Evolutionary conservation across 148 eudicot species (phyloP).

Genomic region (Tetragonia tetragonoides): DNA sequence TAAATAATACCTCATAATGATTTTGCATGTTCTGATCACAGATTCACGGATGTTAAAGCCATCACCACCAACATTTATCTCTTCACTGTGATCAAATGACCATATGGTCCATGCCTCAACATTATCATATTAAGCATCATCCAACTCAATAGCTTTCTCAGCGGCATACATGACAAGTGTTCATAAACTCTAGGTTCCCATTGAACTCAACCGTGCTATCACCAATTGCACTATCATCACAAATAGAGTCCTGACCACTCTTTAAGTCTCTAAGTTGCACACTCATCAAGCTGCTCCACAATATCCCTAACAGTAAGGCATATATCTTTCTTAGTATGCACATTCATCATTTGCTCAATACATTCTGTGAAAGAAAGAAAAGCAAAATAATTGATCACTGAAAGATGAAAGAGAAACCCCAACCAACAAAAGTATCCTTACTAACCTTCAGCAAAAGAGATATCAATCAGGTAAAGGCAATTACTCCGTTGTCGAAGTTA

Average conservation of each 20-base stretch:
- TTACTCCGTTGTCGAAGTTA: conserved; percentile 32
- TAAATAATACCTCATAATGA: conserved; percentile 46
- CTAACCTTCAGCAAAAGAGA: conserved; percentile 80
- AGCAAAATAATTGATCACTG: background rate
- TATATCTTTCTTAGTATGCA: conserved; percentile 53
- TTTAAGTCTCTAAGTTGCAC: conserved; percentile 31
- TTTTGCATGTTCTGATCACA: conserved; percentile 41
- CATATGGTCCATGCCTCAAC: conserved; percentile 28
- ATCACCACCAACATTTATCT: conserved; percentile 46
- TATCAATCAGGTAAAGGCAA: conserved; percentile 49
- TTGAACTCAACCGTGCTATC: conserved; percentile 1
- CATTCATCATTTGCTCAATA: conserved; percentile 64
- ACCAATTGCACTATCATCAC: conserved; percentile 16
- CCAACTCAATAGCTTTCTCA: conserved; percentile 32
- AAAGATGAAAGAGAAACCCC: conserved; percentile 8
- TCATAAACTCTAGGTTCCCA: conserved; percentile 16
- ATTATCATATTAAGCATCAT: conserved; percentile 41
- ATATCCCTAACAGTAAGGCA: conserved; percentile 71
- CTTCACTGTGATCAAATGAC: conserved; percentile 52
- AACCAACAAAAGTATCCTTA: background rate
- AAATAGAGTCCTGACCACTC: conserved; percentile 20
- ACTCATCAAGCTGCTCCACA: conserved; percentile 60
- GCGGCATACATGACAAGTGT: conserved; percentile 5
- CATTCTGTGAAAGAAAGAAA: conserved; percentile 41
- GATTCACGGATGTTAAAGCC: conserved; percentile 20